Conservation (phyloP, 371 early-diverging fungal genomes). For the Smittium mucronatum region DNA sequence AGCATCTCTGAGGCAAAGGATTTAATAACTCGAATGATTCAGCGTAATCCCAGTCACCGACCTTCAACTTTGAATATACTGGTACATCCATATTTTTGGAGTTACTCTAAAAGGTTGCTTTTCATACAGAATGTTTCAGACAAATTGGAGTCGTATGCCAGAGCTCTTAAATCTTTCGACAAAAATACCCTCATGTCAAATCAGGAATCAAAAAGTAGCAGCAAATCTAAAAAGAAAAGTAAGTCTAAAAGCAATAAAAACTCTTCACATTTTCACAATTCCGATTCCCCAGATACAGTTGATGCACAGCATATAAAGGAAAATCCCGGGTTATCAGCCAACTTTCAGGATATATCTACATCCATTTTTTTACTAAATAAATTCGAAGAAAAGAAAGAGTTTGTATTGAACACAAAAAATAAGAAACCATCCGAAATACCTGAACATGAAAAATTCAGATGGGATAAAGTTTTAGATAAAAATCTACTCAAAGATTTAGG, state of each 20-base stretch:
- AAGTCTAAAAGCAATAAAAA: too few relatives aligned
- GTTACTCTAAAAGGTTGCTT: conserved; percentile 55
- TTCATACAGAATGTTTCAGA: conserved; percentile 93
- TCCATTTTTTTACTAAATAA: conserved; percentile 22
- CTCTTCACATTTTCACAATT: too few relatives aligned
- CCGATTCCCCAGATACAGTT: background rate
- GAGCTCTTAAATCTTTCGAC: conserved; percentile 25
- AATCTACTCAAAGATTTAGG: conserved; percentile 57
- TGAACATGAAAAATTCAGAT: conserved; percentile 37
- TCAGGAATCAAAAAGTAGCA: conserved; percentile 13
- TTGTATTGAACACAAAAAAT: too few relatives aligned
- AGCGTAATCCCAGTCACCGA: conserved; percentile 54
- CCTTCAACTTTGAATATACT: conserved; percentile 62
- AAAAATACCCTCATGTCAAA: background rate
- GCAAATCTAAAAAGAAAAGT: conserved; percentile 18
- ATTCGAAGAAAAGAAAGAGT: conserved; percentile 26
- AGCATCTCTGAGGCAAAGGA: conserved; percentile 69
- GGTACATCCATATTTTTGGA: conserved; percentile 92
- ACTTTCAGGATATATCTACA: background rate
- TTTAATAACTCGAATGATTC: conserved; percentile 79
- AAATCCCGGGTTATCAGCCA: conserved; percentile 13
- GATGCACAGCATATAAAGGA: background rate
- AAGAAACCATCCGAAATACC: background rate
- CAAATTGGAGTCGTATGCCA: conserved; percentile 75
- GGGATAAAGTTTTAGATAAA: conserved; percentile 72